Evolutionary conservation across 73 alveolate species (phyloP).

Genomic region (Symbiodinium natans): DNA sequence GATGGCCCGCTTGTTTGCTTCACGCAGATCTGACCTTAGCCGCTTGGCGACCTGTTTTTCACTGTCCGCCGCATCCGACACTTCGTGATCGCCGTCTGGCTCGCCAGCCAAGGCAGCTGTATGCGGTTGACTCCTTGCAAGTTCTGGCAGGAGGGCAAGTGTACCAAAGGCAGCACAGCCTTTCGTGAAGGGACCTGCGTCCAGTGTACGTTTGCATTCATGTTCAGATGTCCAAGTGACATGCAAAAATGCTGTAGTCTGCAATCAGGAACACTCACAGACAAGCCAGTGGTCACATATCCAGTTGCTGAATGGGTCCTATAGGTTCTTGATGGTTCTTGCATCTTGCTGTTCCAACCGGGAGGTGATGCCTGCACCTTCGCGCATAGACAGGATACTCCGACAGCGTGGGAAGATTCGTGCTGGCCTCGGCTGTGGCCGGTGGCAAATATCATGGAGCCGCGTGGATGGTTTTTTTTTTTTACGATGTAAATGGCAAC

Average conservation of each 20-base stretch:
- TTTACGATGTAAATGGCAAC: too few relatives aligned
- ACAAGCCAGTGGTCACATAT: too few relatives aligned
- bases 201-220: neutral
- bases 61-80: too few relatives aligned
- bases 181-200: too few relatives aligned
- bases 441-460: neutral
- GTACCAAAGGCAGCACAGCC: constrained; percentile 65
- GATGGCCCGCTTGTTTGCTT: constrained; percentile 67
- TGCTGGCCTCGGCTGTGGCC: neutral
- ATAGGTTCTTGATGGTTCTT: too few relatives aligned
- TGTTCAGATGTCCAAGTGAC: too few relatives aligned
- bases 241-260: too few relatives aligned
- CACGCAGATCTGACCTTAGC: constrained; percentile 58
- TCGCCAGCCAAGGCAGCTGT: neutral
- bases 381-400: neutral
- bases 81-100: too few relatives aligned
- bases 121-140: constrained; percentile 35
- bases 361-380: neutral
- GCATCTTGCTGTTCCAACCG: too few relatives aligned
- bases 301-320: too few relatives aligned
- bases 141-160: constrained; percentile 65
- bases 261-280: too few relatives aligned
- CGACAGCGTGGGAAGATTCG: constrained; percentile 4
- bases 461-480: too few relatives aligned
- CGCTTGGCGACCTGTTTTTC: neutral